These are phyloP conservation scores for Rutidosis leptorrhynchoides DNA, from an alignment of 129 eudicot species.

Conservation along the genomic window DNA sequence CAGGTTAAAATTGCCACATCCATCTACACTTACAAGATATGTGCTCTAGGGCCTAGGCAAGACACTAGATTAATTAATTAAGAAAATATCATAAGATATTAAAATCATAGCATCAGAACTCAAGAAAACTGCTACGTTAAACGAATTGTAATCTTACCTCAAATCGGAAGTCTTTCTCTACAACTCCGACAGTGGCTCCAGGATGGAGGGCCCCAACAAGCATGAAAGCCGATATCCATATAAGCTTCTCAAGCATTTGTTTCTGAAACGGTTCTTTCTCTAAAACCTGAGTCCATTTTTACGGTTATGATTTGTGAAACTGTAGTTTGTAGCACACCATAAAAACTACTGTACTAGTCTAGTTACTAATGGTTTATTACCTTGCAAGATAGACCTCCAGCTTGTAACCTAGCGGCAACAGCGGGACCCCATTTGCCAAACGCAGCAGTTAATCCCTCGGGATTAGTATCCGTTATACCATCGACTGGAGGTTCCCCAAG, in stretches of 20 bases:
- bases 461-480: conserved; percentile 91
- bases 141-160: conserved; percentile 44
- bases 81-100: not conserved
- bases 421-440: conserved; percentile 87
- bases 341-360: not conserved
- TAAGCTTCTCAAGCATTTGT: conserved; percentile 93
- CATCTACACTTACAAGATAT: not conserved
- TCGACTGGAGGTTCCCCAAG: conserved; percentile 91
- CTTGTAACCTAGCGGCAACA: conserved; percentile 72
- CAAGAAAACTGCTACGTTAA: not conserved
- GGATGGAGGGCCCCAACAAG: conserved; percentile 97
- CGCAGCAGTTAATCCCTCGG: conserved; percentile 78
- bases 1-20: not conserved
- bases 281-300: conserved; percentile 49
- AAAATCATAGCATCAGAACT: not conserved
- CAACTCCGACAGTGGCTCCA: conserved; percentile 85
- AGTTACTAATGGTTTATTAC: conserved; percentile 33
- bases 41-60: not conserved
- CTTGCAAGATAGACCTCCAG: conserved; percentile 95
- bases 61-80: not conserved
- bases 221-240: conserved; percentile 97
- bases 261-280: conserved; percentile 78
- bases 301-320: not conserved
- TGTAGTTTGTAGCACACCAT: not conserved
- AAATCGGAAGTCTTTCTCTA: conserved; percentile 70